Percentiles rank a stretch among this genome's conserved stretches.
phyloP scores from a whole-genome alignment of 1,284 basidiomycete species.

The Malassezia globosa region DNA sequence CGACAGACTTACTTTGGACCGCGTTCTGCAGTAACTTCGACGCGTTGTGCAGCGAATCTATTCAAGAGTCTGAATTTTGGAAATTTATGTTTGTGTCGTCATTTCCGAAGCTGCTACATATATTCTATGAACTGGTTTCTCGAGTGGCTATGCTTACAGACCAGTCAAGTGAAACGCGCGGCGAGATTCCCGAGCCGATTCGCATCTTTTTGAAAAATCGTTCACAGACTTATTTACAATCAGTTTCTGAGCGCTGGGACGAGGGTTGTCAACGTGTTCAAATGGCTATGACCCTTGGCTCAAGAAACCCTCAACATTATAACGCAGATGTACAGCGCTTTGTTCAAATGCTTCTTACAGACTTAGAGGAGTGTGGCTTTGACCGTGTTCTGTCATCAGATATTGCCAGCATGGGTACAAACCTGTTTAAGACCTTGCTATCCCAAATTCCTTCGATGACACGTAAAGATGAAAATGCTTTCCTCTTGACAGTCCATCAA shows the following conservation, averaged over 20 bases:
- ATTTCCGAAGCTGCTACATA: slow-evolving; percentile 1
- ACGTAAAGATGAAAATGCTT: neutral
- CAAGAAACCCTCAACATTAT: neutral
- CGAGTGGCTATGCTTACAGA: neutral
- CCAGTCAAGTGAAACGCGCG: neutral
- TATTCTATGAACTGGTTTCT: slow-evolving; percentile 6
- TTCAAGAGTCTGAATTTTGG: slow-evolving; percentile 14
- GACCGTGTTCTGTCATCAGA: neutral
- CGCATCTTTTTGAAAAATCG: neutral
- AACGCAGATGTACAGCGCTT: neutral
- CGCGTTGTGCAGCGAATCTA: neutral
- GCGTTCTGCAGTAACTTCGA: neutral
- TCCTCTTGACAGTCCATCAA: neutral
- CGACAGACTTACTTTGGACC: slow-evolving; percentile 1
- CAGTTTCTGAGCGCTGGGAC: neutral
- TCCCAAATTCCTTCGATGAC: neutral
- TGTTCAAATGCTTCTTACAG: neutral
- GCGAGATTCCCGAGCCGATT: neutral
- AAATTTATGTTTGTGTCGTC: slow-evolving; percentile 2
- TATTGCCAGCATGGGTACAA: neutral
- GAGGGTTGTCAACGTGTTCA: neutral
- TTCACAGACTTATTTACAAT: neutral
- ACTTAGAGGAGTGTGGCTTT: neutral
- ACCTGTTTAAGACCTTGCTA: neutral
- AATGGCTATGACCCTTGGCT: neutral